Base-by-base conservation (phyloP, 2,329 filamentous ascomycete species). In the Phaeosphaeriaceae sp. region DNA sequence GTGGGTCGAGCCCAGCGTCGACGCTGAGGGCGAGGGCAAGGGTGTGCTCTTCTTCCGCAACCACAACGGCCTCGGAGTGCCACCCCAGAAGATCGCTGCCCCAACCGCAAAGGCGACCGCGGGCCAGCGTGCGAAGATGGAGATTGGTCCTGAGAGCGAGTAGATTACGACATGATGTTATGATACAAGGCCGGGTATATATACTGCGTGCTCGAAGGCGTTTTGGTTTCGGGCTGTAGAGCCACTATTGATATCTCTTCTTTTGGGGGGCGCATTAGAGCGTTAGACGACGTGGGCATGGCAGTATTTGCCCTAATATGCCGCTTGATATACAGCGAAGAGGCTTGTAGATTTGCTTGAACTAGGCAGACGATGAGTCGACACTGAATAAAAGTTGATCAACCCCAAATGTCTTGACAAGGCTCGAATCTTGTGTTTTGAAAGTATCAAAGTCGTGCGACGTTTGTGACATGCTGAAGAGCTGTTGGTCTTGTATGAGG, bases 41-140 rank as follows among this genome's bases (percentile, higher is more conserved):
- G 89, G 91, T 62, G 90, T 99, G 28, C 81, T 97, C 55, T 97
- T 99, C 87, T 99, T 91, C 90, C 89, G 94, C 76, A 99, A 99
- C 86, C 86, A 86, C 71, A 99, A 98, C 81, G 91, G 92, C 21
- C 82, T 97, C 23, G 95, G 95, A 67, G 81, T 88, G 35, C 75
- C 84, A 49, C 86, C 86, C 6, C 67, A 77, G 56, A 82, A 83
- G 78, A 66, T 83, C 13, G 24, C 63, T 9, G 66, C 75, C 15
- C 70, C 73, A 3, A 67, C 63, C 26, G 65, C 65, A 19, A 71
- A 74, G 66, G 44, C 58, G 51, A 71, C 69, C 48, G 68, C 70
- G 58, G 71, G 72, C 44, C 72, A 73, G 62, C 65, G 62, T 49
- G 71, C 69, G 22, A 77, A 75, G 69, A 77, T 77, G 75, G 68